Evolutionary conservation across 202 grass and related monocot species (phyloP), one percentile per base, ranked within the genome.

Genomic region (Cymbopogon flexuosus): DNA sequence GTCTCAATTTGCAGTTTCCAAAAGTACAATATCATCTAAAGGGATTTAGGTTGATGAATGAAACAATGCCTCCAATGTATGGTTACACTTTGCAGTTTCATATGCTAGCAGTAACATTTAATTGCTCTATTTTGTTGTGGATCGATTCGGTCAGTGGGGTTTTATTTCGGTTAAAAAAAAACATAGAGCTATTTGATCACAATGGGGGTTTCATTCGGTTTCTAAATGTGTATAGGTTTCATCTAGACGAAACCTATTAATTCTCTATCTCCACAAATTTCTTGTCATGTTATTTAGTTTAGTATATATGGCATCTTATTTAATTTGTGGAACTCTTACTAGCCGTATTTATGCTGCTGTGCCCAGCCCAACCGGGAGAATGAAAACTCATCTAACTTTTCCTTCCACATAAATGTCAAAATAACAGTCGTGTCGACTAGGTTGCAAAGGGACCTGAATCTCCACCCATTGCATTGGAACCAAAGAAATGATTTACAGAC

Each of bases 341-440:
- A n/a, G n/a, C n/a, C n/a, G n/a, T n/a, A n/a, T n/a, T n/a, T n/a
- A n/a, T 77, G 86, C 62, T 58, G 68, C 42, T 88, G 81, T 72
- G 29, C 13, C 36, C 65, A 63, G 37, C 12, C 45, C 65, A 43
- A 46, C 11, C 35, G 6, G 46, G 66, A 73, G 43, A 76, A 75
- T 22, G 22, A 46, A 40, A 81, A 58, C 65, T 36, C 87, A 80
- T 84, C 88, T 80, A 89, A 84, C 88, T 84, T 90, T 83, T 87
- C 64, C 57, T 61, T 73, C 76, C 57, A 61, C 88, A 87, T 90
- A 84, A 90, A 90, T 90, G 81, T 82, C 83, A 74, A 79, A 79
- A 62, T 82, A 86, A 82, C 73, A 78, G 18, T 73, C 67, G 83
- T 89, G 83, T 89, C 87, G 83, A 82, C 72, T 23, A 70, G 81